These are phyloP conservation scores for Cicer bijugum DNA, from an alignment of 306 rosid genomes.

Conservation along the genomic window DNA sequence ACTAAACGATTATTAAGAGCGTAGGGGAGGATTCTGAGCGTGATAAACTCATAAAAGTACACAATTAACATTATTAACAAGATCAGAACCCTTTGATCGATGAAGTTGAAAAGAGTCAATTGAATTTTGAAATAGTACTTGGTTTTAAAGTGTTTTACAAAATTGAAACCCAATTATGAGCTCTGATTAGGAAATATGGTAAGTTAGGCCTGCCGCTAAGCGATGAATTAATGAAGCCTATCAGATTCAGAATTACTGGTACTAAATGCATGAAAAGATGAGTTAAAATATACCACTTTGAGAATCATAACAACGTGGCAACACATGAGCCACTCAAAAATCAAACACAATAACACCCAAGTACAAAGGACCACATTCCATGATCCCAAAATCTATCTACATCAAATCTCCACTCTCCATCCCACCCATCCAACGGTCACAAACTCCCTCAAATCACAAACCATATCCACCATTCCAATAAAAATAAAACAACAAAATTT, in stretches of 20 bases:
- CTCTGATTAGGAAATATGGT: too few species aligned
- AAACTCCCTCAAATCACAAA: constrained; percentile 47
- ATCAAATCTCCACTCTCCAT: constrained; percentile 51
- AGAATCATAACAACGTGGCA: constrained; percentile 62
- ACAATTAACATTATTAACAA: neutral
- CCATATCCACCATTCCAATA: constrained; percentile 62
- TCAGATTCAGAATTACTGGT: neutral
- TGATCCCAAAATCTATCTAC: constrained; percentile 68
- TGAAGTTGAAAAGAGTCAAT: neutral
- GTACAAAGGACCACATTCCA: constrained; percentile 3
- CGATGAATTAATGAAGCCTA: neutral
- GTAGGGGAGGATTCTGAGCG: neutral
- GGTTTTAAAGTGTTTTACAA: too few species aligned
- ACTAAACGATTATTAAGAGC: too few species aligned
- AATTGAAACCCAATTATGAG: too few species aligned
- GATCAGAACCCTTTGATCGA: neutral
- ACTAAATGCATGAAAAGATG: neutral
- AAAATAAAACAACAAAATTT: neutral
- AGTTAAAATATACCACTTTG: neutral
- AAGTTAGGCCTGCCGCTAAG: too few species aligned
- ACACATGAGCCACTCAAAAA: constrained; percentile 28
- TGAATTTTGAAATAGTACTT: neutral
- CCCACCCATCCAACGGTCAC: constrained; percentile 53
- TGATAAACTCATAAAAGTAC: neutral
- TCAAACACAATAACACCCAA: neutral